Percentiles rank a stretch among this genome's conserved stretches.
phyloP scores from a whole-genome alignment of 441 rosid genomes.

The Syzygium malaccense region DNA sequence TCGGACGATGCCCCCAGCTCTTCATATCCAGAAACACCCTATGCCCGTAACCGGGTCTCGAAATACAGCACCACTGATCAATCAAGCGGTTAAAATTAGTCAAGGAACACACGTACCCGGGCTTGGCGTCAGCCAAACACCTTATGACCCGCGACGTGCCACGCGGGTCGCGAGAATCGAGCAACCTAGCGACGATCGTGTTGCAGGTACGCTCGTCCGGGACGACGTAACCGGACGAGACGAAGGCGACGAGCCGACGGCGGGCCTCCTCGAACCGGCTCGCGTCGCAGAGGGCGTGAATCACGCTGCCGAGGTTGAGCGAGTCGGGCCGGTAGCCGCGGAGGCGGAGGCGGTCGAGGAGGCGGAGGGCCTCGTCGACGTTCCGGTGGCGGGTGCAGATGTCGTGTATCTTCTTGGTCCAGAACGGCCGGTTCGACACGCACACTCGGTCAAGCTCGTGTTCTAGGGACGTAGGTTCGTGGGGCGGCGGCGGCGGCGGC shows the following conservation, averaged over 20 bases:
- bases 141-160: conserved; percentile 30
- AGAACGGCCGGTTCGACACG: conserved; percentile 1
- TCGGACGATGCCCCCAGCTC: conserved; percentile 37
- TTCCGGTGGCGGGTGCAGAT: conserved; percentile 29
- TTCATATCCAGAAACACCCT: conserved; percentile 38
- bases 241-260: conserved; percentile 31
- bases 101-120: conserved; percentile 60
- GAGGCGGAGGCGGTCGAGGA: conserved; percentile 42
- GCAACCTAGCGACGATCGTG: conserved; percentile 55
- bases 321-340: conserved; percentile 51
- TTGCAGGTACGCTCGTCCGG: conserved; percentile 76
- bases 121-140: conserved; percentile 39
- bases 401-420: conserved; percentile 39
- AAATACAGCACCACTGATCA: conserved; percentile 41
- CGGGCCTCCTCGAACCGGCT: conserved; percentile 57
- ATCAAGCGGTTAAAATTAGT: conserved; percentile 66
- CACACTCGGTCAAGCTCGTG: not conserved
- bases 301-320: conserved; percentile 50
- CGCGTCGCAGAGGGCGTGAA: conserved; percentile 61
- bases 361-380: conserved; percentile 50
- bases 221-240: conserved; percentile 29
- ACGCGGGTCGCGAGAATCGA: conserved; percentile 42
- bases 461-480: not conserved
- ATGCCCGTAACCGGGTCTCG: conserved; percentile 39
- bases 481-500: not conserved